Evolutionary conservation across 192 early-diverging fungal species (phyloP).

Genomic region (Paraglomus brasilianum): DNA sequence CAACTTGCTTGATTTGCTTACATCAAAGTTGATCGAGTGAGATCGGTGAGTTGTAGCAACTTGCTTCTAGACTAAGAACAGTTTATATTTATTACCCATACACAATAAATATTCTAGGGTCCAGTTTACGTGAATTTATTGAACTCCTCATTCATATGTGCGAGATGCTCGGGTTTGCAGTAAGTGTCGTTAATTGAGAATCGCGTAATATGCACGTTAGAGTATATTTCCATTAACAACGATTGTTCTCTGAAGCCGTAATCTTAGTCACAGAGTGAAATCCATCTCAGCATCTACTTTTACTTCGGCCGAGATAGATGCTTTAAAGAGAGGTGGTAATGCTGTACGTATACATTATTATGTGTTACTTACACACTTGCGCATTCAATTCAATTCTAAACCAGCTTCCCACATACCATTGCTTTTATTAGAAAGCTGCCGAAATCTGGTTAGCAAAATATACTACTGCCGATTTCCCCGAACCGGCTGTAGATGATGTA

Average conservation of each 20-base stretch:
- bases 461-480: slow-evolving; percentile 40
- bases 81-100: not conserved
- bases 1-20: not conserved
- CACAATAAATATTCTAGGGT: slow-evolving; percentile 35
- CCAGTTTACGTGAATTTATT: slow-evolving; percentile 56
- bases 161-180: slow-evolving; percentile 56
- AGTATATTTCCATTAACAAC: not conserved
- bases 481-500: slow-evolving; percentile 40
- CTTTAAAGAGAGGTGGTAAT: slow-evolving; percentile 53
- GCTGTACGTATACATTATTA: slow-evolving; percentile 35
- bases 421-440: not conserved
- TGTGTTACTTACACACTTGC: not conserved
- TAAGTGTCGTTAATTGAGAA: slow-evolving; percentile 37
- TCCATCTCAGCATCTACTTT: slow-evolving; percentile 59
- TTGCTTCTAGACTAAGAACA: not conserved
- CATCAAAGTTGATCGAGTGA: not conserved
- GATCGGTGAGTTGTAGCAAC: not conserved
- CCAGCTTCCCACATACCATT: too few species aligned
- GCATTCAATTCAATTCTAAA: not conserved
- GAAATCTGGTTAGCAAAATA: slow-evolving; percentile 43
- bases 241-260: slow-evolving; percentile 41
- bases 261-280: slow-evolving; percentile 61
- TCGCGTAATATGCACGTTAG: not conserved
- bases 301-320: slow-evolving; percentile 46
- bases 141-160: slow-evolving; percentile 54